Evolutionary conservation across 805 yeast genomes (phyloP).

Genomic region (Monosporozyma aerobia): DNA sequence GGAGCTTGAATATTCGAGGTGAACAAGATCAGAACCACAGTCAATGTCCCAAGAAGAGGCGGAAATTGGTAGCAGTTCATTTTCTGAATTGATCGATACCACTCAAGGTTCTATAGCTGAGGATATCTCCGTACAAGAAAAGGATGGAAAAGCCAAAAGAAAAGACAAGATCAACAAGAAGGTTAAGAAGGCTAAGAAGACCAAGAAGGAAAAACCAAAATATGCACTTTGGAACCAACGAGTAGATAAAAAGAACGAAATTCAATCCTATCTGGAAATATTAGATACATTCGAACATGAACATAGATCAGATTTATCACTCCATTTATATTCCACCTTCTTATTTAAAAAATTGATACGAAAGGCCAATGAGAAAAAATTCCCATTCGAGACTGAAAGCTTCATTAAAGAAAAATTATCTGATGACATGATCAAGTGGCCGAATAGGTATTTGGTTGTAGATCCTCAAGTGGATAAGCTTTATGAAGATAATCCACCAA

Average conservation of each 20-base stretch:
- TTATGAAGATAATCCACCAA: constrained; percentile 15
- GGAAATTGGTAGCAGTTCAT: not conserved
- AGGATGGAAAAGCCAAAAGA: not conserved
- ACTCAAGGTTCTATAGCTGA: not conserved
- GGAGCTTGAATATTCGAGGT: not conserved
- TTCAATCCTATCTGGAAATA: constrained; percentile 13
- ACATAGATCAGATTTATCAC: constrained; percentile 46
- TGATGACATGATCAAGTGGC: constrained; percentile 53
- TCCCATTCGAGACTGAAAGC: constrained; percentile 29
- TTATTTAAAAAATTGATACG: constrained; percentile 28
- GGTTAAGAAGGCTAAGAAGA: not conserved
- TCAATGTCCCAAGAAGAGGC: not conserved
- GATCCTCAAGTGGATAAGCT: constrained; percentile 22
- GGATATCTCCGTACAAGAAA: not conserved
- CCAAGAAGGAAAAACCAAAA: not conserved
- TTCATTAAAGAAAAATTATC: constrained; percentile 30
- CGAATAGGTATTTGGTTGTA: constrained; percentile 30
- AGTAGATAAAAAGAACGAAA: not conserved
- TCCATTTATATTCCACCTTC: constrained; percentile 54
- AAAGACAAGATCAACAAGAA: not conserved
- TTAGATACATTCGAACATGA: constrained; percentile 39
- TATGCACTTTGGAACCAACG: not conserved
- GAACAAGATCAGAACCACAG: not conserved
- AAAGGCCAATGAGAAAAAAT: constrained; percentile 22
- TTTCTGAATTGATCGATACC: not conserved